Evolutionary conservation across 23 red algal genomes (phyloP).

Genomic region (Gracilaria caudata): DNA sequence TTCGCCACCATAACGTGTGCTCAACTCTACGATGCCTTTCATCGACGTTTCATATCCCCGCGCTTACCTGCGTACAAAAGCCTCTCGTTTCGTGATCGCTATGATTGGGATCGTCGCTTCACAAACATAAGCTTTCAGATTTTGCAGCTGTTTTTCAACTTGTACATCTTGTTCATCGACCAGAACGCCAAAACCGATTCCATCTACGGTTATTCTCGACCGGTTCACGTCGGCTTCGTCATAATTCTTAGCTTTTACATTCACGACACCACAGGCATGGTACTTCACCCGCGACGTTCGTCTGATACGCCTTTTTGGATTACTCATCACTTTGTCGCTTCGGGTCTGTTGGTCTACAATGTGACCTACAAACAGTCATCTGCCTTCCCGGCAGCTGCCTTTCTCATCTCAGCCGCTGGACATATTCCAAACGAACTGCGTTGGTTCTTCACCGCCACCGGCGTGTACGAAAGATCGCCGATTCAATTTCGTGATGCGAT

Average conservation of each 20-base stretch:
- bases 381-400: conserved; percentile 54
- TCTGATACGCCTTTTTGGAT: conserved; percentile 15
- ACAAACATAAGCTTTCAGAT: conserved; percentile 55
- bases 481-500: not conserved
- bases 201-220: conserved; percentile 39
- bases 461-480: not conserved
- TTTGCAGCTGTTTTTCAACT: conserved; percentile 50
- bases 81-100: conserved; percentile 38
- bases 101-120: conserved; percentile 54
- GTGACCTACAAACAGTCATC: conserved; percentile 39
- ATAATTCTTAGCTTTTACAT: conserved; percentile 63
- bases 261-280: conserved; percentile 40
- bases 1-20: not conserved
- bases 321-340: conserved; percentile 49
- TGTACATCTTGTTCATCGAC: conserved; percentile 47
- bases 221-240: conserved; percentile 48
- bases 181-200: not conserved
- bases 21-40: conserved; percentile 27
- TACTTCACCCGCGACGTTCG: conserved; percentile 33
- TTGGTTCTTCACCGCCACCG: conserved; percentile 39
- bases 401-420: conserved; percentile 61
- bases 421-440: conserved; percentile 62
- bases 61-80: not conserved
- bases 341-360: conserved; percentile 31
- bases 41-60: conserved; percentile 1